Evolutionary conservation across 257 asterid species (phyloP).

Genomic region (Mitragyna speciosa): DNA sequence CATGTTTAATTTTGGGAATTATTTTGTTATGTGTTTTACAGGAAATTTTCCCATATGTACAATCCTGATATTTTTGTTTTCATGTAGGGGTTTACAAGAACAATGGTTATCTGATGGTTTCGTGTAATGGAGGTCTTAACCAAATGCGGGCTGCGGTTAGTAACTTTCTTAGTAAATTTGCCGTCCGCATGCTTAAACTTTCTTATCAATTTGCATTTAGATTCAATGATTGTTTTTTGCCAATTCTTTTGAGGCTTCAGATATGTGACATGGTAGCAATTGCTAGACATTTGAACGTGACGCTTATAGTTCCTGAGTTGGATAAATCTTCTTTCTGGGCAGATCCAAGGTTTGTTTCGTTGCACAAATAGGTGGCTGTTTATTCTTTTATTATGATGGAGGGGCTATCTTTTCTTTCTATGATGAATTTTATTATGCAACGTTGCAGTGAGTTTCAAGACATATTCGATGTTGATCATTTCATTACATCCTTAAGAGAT

Average conservation of each 20-base stretch:
- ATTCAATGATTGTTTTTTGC: not conserved
- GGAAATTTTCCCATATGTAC: no score
- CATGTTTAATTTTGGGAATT: not conserved
- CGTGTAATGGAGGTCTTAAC: slow-evolving; percentile 97
- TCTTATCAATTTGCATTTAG: no score
- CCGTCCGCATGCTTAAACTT: not conserved
- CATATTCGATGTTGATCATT: slow-evolving; percentile 92
- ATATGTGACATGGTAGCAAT: slow-evolving; percentile 98
- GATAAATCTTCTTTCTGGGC: slow-evolving; percentile 98
- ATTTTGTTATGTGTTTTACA: not conserved
- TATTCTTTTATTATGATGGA: not conserved
- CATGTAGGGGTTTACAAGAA: slow-evolving; percentile 83
- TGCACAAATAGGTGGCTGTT: not conserved
- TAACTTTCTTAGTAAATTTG: slow-evolving; percentile 16
- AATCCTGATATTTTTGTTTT: slow-evolving; percentile 9
- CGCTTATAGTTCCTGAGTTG: slow-evolving; percentile 93
- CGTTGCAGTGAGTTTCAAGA: slow-evolving; percentile 85
- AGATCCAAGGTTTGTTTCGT: slow-evolving; percentile 76
- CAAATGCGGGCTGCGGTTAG: slow-evolving; percentile 98
- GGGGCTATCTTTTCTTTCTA: not conserved
- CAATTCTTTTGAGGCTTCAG: slow-evolving; percentile 34
- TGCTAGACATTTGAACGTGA: slow-evolving; percentile 88
- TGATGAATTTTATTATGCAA: not conserved
- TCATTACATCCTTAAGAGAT: slow-evolving; percentile 84
- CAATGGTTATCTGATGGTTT: slow-evolving; percentile 95